Evolutionary conservation across 164 flowering plant genomes (phyloP), one percentile per base, ranked within the genome.

Genomic region (Sedum album): DNA sequence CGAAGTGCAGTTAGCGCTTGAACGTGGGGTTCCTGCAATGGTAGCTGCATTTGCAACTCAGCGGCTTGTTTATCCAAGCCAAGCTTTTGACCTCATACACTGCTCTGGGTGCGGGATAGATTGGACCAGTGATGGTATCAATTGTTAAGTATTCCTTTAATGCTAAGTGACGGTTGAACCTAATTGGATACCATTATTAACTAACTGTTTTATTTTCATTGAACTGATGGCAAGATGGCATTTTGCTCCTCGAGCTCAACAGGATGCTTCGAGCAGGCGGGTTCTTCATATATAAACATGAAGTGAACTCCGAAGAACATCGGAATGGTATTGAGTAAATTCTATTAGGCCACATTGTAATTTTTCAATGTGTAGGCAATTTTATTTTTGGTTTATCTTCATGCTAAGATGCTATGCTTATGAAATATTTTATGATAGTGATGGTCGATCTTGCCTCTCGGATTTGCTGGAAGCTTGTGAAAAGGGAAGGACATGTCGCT

Each of bases 211-310:
- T 26, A 6, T 13, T 57, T 57, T 33, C 62, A 26, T 57, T 4
- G 26, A 30, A 57, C 66, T 72, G 49, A 69, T 65, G 60, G 67
- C 70, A 69, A 85, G 89, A 81, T 81, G 89, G 89, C 62, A 78
- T 81, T 66, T 80, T 86, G 84, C 90, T 91, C 67, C 90, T 91
- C 67, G 96, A 91, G 80, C 86, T 86, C 68, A 82, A 91, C 72
- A 84, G 97, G 75, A 74, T 91, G 88, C 90, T 91, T 15, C 75
- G 90, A 65, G 86, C 86, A 33, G 97, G 97, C 73, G 93, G 96
- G 67, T 91, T 85, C 75, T 89, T 91, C 79, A 88, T 79, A 70
- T 88, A 89, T 75, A 89, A 91, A 78, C 90, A 88, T 74, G 94
- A 91, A 71, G 81, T 75, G 62, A 76, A 70, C 60, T 77, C 85